Percentiles rank a stretch among this genome's conserved stretches.
phyloP scores from a whole-genome alignment of 2,329 filamentous ascomycete genomes.

The Penicillium sp. region DNA sequence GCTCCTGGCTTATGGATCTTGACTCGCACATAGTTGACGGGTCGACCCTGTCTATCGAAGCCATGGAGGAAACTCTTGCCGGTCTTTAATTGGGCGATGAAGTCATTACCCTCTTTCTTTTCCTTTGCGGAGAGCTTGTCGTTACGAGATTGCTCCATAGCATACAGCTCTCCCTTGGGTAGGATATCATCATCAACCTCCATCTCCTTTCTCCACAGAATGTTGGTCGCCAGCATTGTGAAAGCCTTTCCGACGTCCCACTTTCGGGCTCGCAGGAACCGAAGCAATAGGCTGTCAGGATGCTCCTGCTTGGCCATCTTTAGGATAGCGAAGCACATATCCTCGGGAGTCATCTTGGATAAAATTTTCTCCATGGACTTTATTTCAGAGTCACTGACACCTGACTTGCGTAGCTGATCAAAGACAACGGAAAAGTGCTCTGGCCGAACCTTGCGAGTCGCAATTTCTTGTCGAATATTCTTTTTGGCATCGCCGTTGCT shows the following conservation, averaged over 20 bases:
- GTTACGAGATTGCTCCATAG: slow-evolving; percentile 64
- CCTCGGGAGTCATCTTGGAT: slow-evolving; percentile 72
- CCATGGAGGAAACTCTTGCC: slow-evolving; percentile 19
- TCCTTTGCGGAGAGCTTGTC: slow-evolving; percentile 3
- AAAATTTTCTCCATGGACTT: slow-evolving; percentile 46
- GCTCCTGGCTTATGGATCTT: slow-evolving; percentile 7
- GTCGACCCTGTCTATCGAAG: slow-evolving; percentile 13
- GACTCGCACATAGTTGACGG: slow-evolving; percentile 47
- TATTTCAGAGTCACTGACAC: slow-evolving; percentile 21
- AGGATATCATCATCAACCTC: slow-evolving; percentile 86
- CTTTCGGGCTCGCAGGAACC: slow-evolving; percentile 79
- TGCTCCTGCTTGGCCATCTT: slow-evolving; percentile 90
- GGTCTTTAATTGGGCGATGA: slow-evolving; percentile 13
- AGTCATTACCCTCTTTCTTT: slow-evolving; percentile 16
- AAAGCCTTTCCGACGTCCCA: slow-evolving; percentile 92
- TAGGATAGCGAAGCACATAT: slow-evolving; percentile 80
- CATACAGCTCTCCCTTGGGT: slow-evolving; percentile 69
- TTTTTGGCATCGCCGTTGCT: slow-evolving; percentile 17
- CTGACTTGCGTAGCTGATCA: slow-evolving; percentile 21
- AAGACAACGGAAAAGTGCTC: slow-evolving; percentile 23
- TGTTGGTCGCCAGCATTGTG: slow-evolving; percentile 85
- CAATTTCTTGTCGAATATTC: slow-evolving; percentile 19
- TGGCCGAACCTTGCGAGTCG: slow-evolving; percentile 20
- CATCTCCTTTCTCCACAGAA: slow-evolving; percentile 86
- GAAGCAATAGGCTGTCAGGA: slow-evolving; percentile 78